These are phyloP conservation scores for Talaromyces verruculosus DNA, from an alignment of 2,329 filamentous ascomycete genomes.

Conservation along the genomic window DNA sequence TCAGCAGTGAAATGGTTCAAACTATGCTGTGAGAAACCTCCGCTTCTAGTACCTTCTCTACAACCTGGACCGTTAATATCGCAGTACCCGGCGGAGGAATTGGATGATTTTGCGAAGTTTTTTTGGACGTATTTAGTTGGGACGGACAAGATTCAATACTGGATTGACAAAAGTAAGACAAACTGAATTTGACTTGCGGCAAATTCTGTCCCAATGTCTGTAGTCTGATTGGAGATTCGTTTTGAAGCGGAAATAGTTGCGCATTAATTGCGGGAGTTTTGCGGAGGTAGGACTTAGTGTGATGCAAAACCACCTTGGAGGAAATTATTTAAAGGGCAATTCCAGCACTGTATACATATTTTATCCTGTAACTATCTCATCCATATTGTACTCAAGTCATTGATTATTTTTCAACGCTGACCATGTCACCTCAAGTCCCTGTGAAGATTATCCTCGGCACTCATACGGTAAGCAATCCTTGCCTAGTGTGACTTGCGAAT, in stretches of 20 bases:
- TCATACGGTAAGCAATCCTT: neutral
- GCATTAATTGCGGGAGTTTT: neutral
- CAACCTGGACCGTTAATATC: constrained; percentile 3
- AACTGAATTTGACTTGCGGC: neutral
- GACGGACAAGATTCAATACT: neutral
- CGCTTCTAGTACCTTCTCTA: constrained; percentile 6
- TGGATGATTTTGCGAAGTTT: constrained; percentile 8
- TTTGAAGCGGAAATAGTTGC: neutral
- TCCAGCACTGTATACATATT: neutral
- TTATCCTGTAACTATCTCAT: neutral
- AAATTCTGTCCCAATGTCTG: neutral
- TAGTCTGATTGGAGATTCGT: neutral
- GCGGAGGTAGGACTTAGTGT: neutral
- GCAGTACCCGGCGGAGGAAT: constrained; percentile 1
- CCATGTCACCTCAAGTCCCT: neutral
- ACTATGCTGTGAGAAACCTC: neutral
- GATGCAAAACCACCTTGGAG: neutral
- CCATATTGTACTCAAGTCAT: neutral
- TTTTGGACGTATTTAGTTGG: neutral
- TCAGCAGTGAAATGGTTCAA: constrained; percentile 6
- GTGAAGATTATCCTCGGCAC: constrained; percentile 10
- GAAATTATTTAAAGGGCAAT: neutral
- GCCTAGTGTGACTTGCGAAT: neutral
- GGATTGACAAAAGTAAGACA: neutral
- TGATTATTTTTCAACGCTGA: neutral